Base-by-base conservation (phyloP, 1,139 yeast species). In the Pichia sp. region DNA sequence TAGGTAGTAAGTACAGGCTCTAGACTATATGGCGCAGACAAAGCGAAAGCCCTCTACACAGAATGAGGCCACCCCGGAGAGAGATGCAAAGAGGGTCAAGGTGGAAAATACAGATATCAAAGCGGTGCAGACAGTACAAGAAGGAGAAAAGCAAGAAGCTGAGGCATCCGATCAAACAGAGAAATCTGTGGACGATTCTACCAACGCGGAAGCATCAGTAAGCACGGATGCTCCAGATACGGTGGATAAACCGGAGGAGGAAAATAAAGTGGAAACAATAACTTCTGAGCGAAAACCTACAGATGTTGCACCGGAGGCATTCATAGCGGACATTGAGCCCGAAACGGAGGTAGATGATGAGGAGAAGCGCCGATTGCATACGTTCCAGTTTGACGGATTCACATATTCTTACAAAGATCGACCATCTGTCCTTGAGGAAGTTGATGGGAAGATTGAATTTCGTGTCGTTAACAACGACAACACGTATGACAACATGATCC, bases 381-480 rank as follows among this genome's bases (percentile, higher is more conserved):
- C 65, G 13, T 77, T 77, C 51, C 67, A 65, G 36, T 77, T 77
- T 52, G 94, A 86, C 52, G 96, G 95, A 1, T 74, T 74, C n/a
- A 69, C 72, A 39, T 87, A 88, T 56, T 76, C 86, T 20, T 88
- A 83, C 60, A 84, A 82, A 52, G 98, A 91, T 57, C 68, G 96
- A 44, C 93, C 97, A 1, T 87, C 96, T 6, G 97, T 88, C 3
- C 68, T 87, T 15, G 98, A 88, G 56, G 98, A 91, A 53, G 73
- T 80, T 43, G 94, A 85, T 44, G 94, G 94, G 1, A 77, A 81
- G 47, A 91, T 91, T 42, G 96, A 88, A 57, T 91, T 91, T 52
- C 68, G 97, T 39, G 98, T 91, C 33, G 99, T 91, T 24, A 91
- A 91, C 58, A 91, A 91, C 59, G 98, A 91, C 57, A 85, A 88